Evolutionary conservation across 2,329 filamentous ascomycete species (phyloP).

Genomic region (Cladorrhinum sp.): DNA sequence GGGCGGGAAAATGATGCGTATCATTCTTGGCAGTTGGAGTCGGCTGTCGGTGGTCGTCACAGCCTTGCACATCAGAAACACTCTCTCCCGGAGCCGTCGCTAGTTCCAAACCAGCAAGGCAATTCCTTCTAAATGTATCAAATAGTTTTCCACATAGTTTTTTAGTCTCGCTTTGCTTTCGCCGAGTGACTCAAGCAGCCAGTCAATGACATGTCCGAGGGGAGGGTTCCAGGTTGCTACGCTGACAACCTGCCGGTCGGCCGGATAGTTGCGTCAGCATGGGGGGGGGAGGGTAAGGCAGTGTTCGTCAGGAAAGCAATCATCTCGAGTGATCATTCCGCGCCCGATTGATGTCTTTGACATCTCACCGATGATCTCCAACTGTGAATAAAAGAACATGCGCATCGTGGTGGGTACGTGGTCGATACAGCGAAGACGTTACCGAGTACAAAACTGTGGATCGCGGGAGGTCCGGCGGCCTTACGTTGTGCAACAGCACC

Average conservation of each 20-base stretch:
- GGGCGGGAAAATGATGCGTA: background rate
- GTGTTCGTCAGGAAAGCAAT: background rate
- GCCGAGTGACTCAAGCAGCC: background rate
- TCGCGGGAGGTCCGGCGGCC: background rate
- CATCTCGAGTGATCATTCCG: no score
- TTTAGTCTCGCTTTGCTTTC: background rate
- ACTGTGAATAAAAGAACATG: no score
- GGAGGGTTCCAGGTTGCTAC: background rate
- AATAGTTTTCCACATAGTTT: no score
- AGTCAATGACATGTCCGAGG: background rate
- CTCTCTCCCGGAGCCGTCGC: background rate
- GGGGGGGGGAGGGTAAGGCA: no score
- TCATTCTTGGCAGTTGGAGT: background rate
- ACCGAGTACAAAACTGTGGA: background rate
- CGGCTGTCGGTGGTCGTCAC: background rate
- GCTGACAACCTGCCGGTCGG: background rate
- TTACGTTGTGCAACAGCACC: conserved; percentile 5
- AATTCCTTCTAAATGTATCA: background rate
- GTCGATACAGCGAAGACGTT: no score
- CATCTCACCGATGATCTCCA: no score
- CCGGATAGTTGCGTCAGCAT: background rate
- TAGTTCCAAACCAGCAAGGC: background rate
- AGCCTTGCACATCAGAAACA: background rate
- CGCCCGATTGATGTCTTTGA: no score
- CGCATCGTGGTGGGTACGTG: no score